These are phyloP conservation scores for Gossypium schwendimanii DNA, from an alignment of 441 rosid species.

Conservation along the genomic window DNA sequence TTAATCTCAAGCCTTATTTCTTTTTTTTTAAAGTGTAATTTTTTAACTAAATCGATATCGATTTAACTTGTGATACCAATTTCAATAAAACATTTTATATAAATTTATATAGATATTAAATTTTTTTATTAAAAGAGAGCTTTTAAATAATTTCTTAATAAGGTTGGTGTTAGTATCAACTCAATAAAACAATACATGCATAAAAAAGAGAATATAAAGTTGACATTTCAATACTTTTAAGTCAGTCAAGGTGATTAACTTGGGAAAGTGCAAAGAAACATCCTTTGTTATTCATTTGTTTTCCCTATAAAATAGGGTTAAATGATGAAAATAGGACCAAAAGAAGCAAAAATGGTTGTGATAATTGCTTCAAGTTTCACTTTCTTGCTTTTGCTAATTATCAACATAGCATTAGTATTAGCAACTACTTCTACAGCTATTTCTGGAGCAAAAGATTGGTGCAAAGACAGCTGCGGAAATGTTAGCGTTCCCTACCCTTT, in stretches of 20 bases:
- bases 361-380: not conserved
- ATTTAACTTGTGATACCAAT: no score
- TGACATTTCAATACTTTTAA: not conserved
- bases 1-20: no score
- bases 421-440: not conserved
- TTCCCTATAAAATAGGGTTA: not conserved
- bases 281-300: not conserved
- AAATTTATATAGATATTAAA: no score
- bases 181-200: no score
- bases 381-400: not conserved
- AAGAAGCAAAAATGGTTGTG: not conserved
- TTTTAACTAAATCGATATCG: no score
- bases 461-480: slow-evolving; percentile 20
- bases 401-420: not conserved
- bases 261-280: not conserved
- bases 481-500: slow-evolving; percentile 27
- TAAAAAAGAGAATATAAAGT: no score
- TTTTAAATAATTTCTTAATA: no score
- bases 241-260: not conserved
- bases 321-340: not conserved
- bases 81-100: no score
- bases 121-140: no score
- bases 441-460: not conserved
- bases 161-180: no score
- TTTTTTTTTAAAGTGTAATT: no score